Evolutionary conservation across 306 rosid species (phyloP).

Genomic region (Hippophae gyantsensis): DNA sequence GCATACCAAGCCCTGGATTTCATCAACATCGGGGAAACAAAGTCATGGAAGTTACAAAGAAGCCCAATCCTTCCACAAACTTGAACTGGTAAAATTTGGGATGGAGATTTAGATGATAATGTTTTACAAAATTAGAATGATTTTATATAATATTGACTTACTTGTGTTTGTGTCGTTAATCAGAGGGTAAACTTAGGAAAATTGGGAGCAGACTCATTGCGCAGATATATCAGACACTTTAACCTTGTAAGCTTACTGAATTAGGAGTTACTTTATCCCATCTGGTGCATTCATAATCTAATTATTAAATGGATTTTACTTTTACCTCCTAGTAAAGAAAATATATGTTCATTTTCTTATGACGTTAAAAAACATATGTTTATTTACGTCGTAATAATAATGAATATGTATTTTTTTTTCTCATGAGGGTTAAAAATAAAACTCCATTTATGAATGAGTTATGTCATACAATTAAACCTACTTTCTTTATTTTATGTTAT

Average conservation of each 20-base stretch:
- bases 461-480: too few relatives aligned
- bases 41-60: constrained; percentile 37
- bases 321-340: too few relatives aligned
- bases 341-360: too few relatives aligned
- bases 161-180: constrained; percentile 2
- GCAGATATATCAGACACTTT: constrained; percentile 52
- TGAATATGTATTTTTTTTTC: too few relatives aligned
- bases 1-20: constrained; percentile 31
- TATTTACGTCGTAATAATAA: too few relatives aligned
- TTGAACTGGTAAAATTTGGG: constrained; percentile 28
- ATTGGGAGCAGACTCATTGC: constrained; percentile 44
- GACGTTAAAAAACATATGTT: too few relatives aligned
- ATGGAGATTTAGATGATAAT: not conserved
- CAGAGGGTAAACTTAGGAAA: constrained; percentile 45
- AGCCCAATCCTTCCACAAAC: constrained; percentile 40
- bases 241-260: constrained; percentile 43
- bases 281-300: too few relatives aligned
- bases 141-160: too few relatives aligned
- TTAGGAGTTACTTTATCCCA: not conserved
- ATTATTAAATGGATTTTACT: too few relatives aligned
- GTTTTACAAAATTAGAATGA: too few relatives aligned
- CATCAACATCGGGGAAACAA: constrained; percentile 28
- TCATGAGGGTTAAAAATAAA: too few relatives aligned
- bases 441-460: too few relatives aligned
- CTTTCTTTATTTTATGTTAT: not conserved